These are phyloP conservation scores for Metschnikowia rubicola DNA, from an alignment of 805 yeast genomes.

Conservation along the genomic window DNA sequence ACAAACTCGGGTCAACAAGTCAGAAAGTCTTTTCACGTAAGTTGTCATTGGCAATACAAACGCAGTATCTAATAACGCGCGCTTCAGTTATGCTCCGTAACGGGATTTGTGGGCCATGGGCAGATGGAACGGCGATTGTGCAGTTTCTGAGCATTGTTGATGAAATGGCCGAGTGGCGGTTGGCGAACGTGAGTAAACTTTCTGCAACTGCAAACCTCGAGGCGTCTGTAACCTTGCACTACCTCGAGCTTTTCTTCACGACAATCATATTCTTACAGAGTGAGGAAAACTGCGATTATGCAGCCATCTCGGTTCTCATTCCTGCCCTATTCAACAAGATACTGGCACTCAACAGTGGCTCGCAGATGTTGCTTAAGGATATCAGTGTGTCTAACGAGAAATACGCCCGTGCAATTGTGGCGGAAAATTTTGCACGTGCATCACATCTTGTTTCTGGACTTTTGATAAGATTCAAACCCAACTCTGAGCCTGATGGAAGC, in stretches of 20 bases:
- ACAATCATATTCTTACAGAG: slow-evolving; percentile 33
- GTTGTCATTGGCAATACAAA: slow-evolving; percentile 20
- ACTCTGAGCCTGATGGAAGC: not conserved
- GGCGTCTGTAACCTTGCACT: slow-evolving; percentile 21
- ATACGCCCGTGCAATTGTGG: slow-evolving; percentile 24
- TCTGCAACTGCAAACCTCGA: slow-evolving; percentile 12
- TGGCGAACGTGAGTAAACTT: slow-evolving; percentile 12
- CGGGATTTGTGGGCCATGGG: slow-evolving; percentile 11
- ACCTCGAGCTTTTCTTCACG: slow-evolving; percentile 27
- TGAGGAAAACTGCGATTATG: slow-evolving; percentile 27
- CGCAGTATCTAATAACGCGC: slow-evolving; percentile 30
- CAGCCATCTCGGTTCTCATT: slow-evolving; percentile 10
- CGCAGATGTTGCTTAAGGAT: slow-evolving; percentile 10
- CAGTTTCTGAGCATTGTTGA: slow-evolving; percentile 22
- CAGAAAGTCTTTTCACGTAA: slow-evolving; percentile 5
- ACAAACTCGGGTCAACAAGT: slow-evolving; percentile 7
- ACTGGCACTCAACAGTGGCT: slow-evolving; percentile 12
- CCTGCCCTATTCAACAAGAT: slow-evolving; percentile 20
- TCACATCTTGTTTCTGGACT: slow-evolving; percentile 34
- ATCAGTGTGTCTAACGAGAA: slow-evolving; percentile 12
- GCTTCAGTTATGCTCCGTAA: slow-evolving; percentile 15
- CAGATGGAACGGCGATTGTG: slow-evolving; percentile 16
- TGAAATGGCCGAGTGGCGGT: slow-evolving; percentile 25
- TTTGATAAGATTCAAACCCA: slow-evolving; percentile 24
- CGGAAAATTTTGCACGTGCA: slow-evolving; percentile 29